phyloP scores from a whole-genome alignment of 192 early-diverging fungal genomes.

The Coemansia sp. region DNA sequence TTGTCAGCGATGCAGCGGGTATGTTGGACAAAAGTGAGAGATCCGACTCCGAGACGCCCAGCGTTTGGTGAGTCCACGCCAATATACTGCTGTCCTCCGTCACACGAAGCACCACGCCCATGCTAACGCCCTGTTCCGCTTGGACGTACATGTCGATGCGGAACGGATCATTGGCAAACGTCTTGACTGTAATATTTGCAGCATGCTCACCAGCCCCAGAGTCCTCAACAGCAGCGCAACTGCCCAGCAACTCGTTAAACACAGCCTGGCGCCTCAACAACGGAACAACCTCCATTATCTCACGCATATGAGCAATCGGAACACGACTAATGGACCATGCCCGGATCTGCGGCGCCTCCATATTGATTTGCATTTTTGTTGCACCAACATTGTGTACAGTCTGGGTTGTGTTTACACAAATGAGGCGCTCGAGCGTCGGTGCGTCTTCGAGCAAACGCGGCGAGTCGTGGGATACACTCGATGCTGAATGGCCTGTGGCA shows the following conservation, averaged over 20 bases:
- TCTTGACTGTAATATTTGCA: slow-evolving; percentile 12
- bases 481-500: slow-evolving; percentile 1
- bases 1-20: slow-evolving; percentile 3
- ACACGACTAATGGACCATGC: slow-evolving; percentile 40
- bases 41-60: slow-evolving; percentile 15
- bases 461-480: slow-evolving; percentile 16
- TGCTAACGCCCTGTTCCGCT: not conserved
- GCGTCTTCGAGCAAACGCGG: slow-evolving; percentile 50
- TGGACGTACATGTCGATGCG: slow-evolving; percentile 32
- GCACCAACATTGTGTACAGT: not conserved
- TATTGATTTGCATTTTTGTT: not conserved
- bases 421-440: slow-evolving; percentile 37
- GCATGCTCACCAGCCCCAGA: not conserved
- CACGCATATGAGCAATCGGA: slow-evolving; percentile 21
- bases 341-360: slow-evolving; percentile 44
- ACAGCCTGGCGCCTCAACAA: slow-evolving; percentile 44
- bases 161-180: slow-evolving; percentile 49
- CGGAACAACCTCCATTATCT: slow-evolving; percentile 22
- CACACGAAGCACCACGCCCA: slow-evolving; percentile 33
- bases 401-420: not conserved
- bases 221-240: slow-evolving; percentile 16
- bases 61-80: slow-evolving; percentile 35
- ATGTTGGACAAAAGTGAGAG: slow-evolving; percentile 18
- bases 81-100: slow-evolving; percentile 17
- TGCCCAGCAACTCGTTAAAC: slow-evolving; percentile 46